Evolutionary conservation across 805 yeast genomes (phyloP).

Genomic region (Metschnikowia lochheadii): DNA sequence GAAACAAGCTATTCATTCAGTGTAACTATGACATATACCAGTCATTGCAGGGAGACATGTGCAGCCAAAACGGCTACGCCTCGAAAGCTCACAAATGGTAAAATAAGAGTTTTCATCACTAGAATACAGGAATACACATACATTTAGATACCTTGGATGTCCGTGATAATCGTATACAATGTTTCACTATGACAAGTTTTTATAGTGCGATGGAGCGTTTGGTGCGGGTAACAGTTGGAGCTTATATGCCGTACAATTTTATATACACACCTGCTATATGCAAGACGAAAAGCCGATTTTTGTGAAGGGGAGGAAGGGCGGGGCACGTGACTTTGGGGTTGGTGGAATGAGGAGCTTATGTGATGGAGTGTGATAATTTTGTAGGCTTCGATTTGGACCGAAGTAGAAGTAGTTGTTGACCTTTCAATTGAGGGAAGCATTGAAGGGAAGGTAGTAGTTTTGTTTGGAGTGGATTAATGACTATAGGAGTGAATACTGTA

Average conservation of each 20-base stretch:
- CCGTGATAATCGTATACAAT: neutral
- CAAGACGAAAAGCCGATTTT: neutral
- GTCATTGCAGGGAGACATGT: slow-evolving; percentile 48
- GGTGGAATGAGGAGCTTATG: too few relatives aligned
- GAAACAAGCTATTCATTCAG: slow-evolving; percentile 41
- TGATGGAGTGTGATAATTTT: too few relatives aligned
- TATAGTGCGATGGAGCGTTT: slow-evolving; percentile 5
- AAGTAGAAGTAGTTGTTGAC: too few relatives aligned
- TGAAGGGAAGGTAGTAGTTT: too few relatives aligned
- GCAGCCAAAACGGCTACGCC: slow-evolving; percentile 52
- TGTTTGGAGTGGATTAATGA: too few relatives aligned
- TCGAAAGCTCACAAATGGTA: slow-evolving; percentile 37
- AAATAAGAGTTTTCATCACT: slow-evolving; percentile 38
- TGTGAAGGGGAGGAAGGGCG: too few relatives aligned
- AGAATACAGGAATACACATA: slow-evolving; percentile 9
- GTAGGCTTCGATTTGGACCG: too few relatives aligned
- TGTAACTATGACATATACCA: slow-evolving; percentile 88
- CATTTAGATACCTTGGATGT: neutral
- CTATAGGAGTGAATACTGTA: too few relatives aligned
- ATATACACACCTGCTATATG: neutral
- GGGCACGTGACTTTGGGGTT: too few relatives aligned
- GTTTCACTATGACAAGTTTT: neutral
- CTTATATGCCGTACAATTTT: too few relatives aligned
- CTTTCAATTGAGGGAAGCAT: too few relatives aligned
- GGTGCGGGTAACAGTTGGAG: slow-evolving; percentile 11